Base-by-base conservation (phyloP, 768 basidiomycete genomes). In the Cystofilobasidium bisporidii region DNA sequence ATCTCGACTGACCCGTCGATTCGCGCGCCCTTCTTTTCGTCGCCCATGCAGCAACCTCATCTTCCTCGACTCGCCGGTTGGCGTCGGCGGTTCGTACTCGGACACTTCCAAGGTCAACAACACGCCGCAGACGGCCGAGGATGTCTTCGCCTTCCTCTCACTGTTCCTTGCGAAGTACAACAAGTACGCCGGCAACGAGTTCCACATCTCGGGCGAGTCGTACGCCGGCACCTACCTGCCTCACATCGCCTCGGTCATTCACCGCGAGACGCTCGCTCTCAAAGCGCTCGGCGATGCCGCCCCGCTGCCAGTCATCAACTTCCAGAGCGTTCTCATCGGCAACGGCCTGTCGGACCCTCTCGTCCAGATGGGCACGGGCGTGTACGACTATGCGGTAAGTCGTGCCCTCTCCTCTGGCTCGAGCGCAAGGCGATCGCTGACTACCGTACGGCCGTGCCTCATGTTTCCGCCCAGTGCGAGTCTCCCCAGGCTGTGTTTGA, bases 41-140 rank as follows among this genome's bases (percentile, higher is more conserved):
- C 9, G 20, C 12, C 6, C 57, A 14, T n/a, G n/a, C 59, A 71
- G 85, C 58, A 89, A 89, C 70, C 72, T 79, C 14, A 64, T 78
- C 33, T 77, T 72, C 73, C 73, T 70, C 40, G 69, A 72, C 47
- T 69, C 79, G 74, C 93, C 93, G 24, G 83, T 93, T 72, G 84
- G 87, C 65, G 93, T 96, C 45, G 93, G 94, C 38, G 97, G 93
- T 75, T 70, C 76, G 22, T 76, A 75, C 61, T 82, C 86, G 17
- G 85, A 87, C 45, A 85, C 85, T 43, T 85, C 84, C 1, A 82
- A 81, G 1, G 87, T 97, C 60, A 83, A 85, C 77, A 89, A 83
- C 55, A 88, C 86, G 64, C 90, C 90, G 5, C 85, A 85, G 26
- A 91, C 91, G 3, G 94, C 89, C 24, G 83, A 88, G 77, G 93